A percentile compares a stretch with the other conserved stretches of the same genome.
These are phyloP conservation scores for Adansonia grandidieri DNA, from an alignment of 441 rosid genomes.

Conservation along the genomic window DNA sequence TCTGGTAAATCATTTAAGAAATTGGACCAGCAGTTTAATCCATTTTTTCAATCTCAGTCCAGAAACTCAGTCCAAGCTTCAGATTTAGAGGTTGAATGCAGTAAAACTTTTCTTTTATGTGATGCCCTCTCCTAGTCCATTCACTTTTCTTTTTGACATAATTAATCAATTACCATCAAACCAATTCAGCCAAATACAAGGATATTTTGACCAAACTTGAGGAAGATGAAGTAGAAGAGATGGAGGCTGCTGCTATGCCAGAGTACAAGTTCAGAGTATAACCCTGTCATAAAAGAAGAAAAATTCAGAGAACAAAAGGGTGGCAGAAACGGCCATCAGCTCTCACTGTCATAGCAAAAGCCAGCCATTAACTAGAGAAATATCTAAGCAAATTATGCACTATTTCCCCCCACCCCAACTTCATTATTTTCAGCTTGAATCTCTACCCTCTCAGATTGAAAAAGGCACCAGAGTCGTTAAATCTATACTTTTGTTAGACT, in stretches of 20 bases:
- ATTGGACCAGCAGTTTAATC: neutral
- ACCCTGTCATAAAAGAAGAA: neutral
- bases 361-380: neutral
- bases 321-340: neutral
- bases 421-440: neutral
- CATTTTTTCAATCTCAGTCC: neutral
- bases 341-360: neutral
- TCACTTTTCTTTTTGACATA: neutral
- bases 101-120: neutral
- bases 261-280: neutral
- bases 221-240: neutral
- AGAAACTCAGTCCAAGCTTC: neutral
- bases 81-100: neutral
- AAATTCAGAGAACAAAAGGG: neutral
- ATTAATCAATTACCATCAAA: neutral
- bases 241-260: neutral
- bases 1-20: neutral
- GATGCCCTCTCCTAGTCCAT: neutral
- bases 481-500: neutral
- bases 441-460: neutral
- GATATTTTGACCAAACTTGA: neutral
- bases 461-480: neutral
- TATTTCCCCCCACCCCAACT: neutral
- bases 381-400: neutral
- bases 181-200: conserved; percentile 2